phyloP scores from a whole-genome alignment of 2,329 filamentous ascomycete species.

The Hypoxylon sp. region DNA sequence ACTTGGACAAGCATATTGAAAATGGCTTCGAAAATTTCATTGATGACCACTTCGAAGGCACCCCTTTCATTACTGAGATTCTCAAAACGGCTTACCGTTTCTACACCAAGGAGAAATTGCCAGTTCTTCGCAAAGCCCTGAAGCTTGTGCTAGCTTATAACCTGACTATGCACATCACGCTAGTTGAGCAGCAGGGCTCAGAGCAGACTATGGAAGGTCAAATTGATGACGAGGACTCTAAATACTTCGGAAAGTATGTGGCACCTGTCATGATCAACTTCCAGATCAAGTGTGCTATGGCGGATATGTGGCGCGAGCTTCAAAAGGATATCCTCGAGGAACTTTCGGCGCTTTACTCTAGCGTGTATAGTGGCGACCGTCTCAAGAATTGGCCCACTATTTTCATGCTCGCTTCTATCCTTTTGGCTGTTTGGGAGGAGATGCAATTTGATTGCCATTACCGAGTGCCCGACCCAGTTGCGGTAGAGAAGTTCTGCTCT shows the following conservation, averaged over 20 bases:
- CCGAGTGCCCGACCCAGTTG: constrained; percentile 85
- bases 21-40: constrained; percentile 93
- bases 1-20: constrained; percentile 95
- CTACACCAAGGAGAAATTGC: constrained; percentile 88
- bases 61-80: constrained; percentile 94
- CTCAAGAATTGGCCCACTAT: constrained; percentile 99
- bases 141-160: constrained; percentile 98
- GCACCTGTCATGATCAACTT: constrained; percentile 99
- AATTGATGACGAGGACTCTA: constrained; percentile 88
- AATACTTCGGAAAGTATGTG: constrained; percentile 89
- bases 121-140: constrained; percentile 93
- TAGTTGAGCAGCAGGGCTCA: constrained; percentile 89
- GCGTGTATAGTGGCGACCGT: constrained; percentile 96
- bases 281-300: constrained; percentile 97
- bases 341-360: constrained; percentile 92
- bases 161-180: constrained; percentile 92
- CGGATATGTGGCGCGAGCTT: constrained; percentile 97
- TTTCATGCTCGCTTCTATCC: constrained; percentile 94
- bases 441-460: constrained; percentile 99
- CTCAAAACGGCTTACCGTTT: constrained; percentile 96
- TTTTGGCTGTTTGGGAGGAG: constrained; percentile 96
- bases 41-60: constrained; percentile 96
- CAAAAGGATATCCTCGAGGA: constrained; percentile 97
- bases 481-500: constrained; percentile 93
- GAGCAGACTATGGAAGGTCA: constrained; percentile 84